Evolutionary conservation across 2,329 filamentous ascomycete genomes (phyloP), one percentile per base, ranked within the genome.

Genomic region (Calonectria hongkongensis): DNA sequence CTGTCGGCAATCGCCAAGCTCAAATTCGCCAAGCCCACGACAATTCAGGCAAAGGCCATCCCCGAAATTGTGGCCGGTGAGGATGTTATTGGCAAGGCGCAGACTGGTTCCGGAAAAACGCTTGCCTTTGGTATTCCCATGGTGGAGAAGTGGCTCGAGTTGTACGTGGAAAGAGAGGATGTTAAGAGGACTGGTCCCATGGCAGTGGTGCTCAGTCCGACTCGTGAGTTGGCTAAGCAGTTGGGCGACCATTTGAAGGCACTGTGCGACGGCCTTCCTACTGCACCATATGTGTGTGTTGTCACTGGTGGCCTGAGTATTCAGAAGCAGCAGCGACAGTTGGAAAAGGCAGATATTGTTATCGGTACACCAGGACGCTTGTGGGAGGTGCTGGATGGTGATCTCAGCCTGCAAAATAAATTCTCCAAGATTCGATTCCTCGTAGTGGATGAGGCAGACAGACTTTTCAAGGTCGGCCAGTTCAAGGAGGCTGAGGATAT

Each of bases 101-200:
- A 96, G 13, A 99, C 97, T 0, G 97, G 97, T 76, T 98, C 97
- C 16, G 97, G 97, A 78, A 99, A 99, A 85, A 99, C 97, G 0
- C 87, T 99, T 54, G 96, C 97, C 0, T 99, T 98, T 83, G 95
- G 94, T 1, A 95, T 99, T 74, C 97, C 97, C 0, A 97, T 99
- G 69, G 87, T 98, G 12, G 96, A 99, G 83, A 89, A 90, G 68
- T 98, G 93, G 88, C 85, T 99, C 45, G 89, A 90, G 72, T 81
- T 81, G 69, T 83, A 82, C 30, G 83, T 83, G 50, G 83, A 82
- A 16, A 79, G 80, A 27, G 80, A 83, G 21, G 83, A 86, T 8
- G 68, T 70, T 2, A 66, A 66, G 73, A 81, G 63, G 70, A 76
- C 45, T n/a, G 70, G 78, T 0, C 94, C 95, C 0, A 89, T 93